phyloP scores from a whole-genome alignment of 106 monocot species.

The Dioscorea dumetorum region DNA sequence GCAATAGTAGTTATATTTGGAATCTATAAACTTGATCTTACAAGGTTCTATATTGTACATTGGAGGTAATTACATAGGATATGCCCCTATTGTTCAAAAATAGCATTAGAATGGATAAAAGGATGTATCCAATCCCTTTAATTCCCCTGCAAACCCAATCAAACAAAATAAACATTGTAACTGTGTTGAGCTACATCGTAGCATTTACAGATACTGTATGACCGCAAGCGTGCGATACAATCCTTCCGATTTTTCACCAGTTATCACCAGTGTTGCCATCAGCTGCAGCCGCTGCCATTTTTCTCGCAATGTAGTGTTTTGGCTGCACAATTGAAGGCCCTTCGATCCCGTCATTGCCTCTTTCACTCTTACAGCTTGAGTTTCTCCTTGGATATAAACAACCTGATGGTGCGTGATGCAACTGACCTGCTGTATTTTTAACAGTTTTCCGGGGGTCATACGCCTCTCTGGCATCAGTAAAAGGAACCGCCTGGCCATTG shows the following conservation, averaged over 20 bases:
- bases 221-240: neutral
- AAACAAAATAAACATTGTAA: neutral
- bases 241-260: neutral
- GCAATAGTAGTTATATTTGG: no score
- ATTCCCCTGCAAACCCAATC: no score
- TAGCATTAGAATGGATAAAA: no score
- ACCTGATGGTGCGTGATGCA: slow-evolving; percentile 17
- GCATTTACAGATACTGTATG: neutral
- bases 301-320: slow-evolving; percentile 38
- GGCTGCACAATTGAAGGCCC: slow-evolving; percentile 12
- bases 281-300: slow-evolving; percentile 34
- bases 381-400: slow-evolving; percentile 51
- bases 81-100: no score
- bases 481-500: slow-evolving; percentile 3
- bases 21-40: no score
- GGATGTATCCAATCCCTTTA: no score
- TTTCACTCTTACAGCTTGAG: slow-evolving; percentile 36
- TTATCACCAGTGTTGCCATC: slow-evolving; percentile 21
- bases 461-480: neutral
- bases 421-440: slow-evolving; percentile 18
- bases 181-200: neutral
- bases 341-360: slow-evolving; percentile 27
- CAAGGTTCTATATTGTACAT: no score
- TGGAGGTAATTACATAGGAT: no score
- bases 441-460: slow-evolving; percentile 27